phyloP scores from a whole-genome alignment of 2,329 filamentous ascomycete species.

The Chrysoporthe cubensis region DNA sequence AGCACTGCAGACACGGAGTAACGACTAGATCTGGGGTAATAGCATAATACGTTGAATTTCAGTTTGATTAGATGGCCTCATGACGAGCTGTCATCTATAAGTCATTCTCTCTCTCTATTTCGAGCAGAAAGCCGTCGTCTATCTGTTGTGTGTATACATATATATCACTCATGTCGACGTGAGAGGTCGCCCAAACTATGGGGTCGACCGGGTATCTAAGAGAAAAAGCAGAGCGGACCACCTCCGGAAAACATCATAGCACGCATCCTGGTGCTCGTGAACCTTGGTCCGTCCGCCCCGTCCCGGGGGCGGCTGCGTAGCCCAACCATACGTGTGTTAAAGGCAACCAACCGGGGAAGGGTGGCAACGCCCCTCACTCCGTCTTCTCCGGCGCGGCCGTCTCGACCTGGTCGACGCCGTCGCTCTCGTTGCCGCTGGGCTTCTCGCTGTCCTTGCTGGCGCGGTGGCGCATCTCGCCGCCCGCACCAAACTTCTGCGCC shows the following conservation, averaged over 20 bases:
- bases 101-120: neutral
- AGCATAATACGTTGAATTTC: neutral
- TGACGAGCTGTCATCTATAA: neutral
- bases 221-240: conserved; percentile 9
- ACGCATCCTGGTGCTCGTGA: too few relatives aligned
- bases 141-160: neutral
- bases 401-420: conserved; percentile 1
- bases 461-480: conserved; percentile 17
- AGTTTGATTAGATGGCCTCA: neutral
- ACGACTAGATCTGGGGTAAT: neutral
- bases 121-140: too few relatives aligned
- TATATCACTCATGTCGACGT: conserved; percentile 13
- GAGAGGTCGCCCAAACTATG: conserved; percentile 14
- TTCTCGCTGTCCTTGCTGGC: conserved; percentile 25
- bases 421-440: conserved; percentile 23
- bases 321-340: too few relatives aligned
- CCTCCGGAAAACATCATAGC: neutral
- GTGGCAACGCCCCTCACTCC: neutral
- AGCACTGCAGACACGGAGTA: neutral
- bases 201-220: conserved; percentile 27
- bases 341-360: too few relatives aligned
- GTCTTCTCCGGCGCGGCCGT: neutral
- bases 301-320: too few relatives aligned
- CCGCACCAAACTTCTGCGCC: conserved; percentile 11
- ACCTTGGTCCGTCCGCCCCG: too few relatives aligned